phyloP scores from a whole-genome alignment of 73 alveolate species.

The Effrenium voratum region DNA sequence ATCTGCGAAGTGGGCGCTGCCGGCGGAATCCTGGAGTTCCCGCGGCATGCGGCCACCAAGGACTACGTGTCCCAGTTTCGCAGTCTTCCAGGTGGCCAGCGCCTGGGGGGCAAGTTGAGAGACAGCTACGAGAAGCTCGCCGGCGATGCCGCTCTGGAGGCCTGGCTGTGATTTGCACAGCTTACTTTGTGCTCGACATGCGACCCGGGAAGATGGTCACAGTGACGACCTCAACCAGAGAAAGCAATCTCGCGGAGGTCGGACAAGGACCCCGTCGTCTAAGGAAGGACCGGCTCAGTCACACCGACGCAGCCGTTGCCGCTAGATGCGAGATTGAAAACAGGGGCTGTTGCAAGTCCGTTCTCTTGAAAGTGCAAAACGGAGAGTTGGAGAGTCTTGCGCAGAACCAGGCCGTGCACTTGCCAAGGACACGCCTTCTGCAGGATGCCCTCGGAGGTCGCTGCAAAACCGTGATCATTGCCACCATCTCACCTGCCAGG shows the following conservation, averaged over 20 bases:
- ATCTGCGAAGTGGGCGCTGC: constrained; percentile 68
- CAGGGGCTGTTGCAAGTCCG: too few species aligned
- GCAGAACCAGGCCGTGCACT: neutral
- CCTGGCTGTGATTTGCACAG: too few species aligned
- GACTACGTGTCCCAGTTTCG: constrained; percentile 35
- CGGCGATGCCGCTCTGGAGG: neutral
- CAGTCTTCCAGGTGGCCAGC: constrained; percentile 57
- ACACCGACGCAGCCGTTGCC: too few species aligned
- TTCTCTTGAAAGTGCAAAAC: too few species aligned
- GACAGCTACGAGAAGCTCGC: constrained; percentile 44
- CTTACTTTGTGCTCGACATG: too few species aligned
- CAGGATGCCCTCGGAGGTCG: constrained; percentile 93
- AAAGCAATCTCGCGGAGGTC: too few species aligned
- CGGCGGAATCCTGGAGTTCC: constrained; percentile 32
- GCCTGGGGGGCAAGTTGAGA: constrained; percentile 50
- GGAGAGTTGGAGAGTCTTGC: neutral
- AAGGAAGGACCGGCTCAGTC: too few species aligned
- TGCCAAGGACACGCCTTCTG: constrained; percentile 57
- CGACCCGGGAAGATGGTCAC: too few species aligned
- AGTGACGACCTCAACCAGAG: too few species aligned
- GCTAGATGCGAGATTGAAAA: too few species aligned
- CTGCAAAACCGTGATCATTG: constrained; percentile 89
- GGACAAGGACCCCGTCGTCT: too few species aligned
- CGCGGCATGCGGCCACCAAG: constrained; percentile 77
- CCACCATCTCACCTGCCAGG: constrained; percentile 78